Evolutionary conservation across 1,139 yeast genomes (phyloP).

Genomic region (Candida mesenterica): DNA sequence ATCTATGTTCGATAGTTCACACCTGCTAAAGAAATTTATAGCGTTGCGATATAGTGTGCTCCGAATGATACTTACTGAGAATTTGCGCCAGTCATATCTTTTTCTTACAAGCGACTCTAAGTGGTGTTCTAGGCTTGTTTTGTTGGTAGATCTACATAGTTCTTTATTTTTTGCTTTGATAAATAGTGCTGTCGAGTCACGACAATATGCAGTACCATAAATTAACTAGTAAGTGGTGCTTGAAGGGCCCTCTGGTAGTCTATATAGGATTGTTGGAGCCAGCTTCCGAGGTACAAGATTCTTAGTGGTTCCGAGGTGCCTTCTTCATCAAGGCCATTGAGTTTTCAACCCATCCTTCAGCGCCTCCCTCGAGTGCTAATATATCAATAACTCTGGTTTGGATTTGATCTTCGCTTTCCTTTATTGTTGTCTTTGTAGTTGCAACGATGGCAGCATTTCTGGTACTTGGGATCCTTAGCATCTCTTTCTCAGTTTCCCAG

Average conservation of each 20-base stretch:
- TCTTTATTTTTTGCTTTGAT: too few relatives aligned
- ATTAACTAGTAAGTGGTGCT: too few relatives aligned
- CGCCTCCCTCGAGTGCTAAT: conserved; percentile 77
- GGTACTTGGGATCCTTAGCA: conserved; percentile 91
- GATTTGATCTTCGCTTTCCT: conserved; percentile 27
- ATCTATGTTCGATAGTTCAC: too few relatives aligned
- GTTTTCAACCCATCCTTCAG: conserved; percentile 86
- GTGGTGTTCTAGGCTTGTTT: too few relatives aligned
- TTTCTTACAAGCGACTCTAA: not conserved
- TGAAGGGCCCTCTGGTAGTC: too few relatives aligned
- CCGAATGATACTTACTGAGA: conserved; percentile 24
- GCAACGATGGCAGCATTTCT: conserved; percentile 91
- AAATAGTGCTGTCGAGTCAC: too few relatives aligned
- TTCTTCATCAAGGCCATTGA: conserved; percentile 63
- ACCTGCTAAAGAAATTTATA: too few relatives aligned
- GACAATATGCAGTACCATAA: too few relatives aligned
- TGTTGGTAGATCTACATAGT: too few relatives aligned
- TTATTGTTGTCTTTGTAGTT: conserved; percentile 29
- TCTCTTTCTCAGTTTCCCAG: conserved; percentile 83
- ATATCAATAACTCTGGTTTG: conserved; percentile 52
- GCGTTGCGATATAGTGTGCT: too few relatives aligned
- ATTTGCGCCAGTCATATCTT: conserved; percentile 28
- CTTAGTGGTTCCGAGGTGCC: conserved; percentile 34
- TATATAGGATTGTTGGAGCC: too few relatives aligned
- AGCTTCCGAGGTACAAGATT: too few relatives aligned